These are phyloP conservation scores for Castanea crenata DNA, from an alignment of 306 rosid species.

Conservation along the genomic window DNA sequence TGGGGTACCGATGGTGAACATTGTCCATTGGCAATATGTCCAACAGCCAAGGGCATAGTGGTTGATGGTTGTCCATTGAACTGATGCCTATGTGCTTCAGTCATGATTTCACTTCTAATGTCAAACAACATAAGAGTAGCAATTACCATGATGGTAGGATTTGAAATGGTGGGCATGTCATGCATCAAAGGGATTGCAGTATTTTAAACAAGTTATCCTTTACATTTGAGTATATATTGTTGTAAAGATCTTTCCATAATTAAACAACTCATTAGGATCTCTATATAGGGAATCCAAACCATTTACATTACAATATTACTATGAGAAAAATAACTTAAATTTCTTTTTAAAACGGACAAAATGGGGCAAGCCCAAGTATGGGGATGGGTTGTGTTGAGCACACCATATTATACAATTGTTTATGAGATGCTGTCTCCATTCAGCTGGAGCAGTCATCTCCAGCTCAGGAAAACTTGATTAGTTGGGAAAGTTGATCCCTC, in stretches of 20 bases:
- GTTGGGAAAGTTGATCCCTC: too few species aligned
- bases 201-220: background rate
- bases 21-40: constrained; percentile 65
- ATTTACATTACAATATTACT: too few species aligned
- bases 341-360: too few species aligned
- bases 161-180: background rate
- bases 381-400: too few species aligned
- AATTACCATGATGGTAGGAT: constrained; percentile 7
- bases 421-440: too few species aligned
- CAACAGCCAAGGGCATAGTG: constrained; percentile 62
- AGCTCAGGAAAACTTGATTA: too few species aligned
- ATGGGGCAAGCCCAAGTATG: too few species aligned
- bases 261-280: too few species aligned
- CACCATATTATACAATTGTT: too few species aligned
- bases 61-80: constrained; percentile 52
- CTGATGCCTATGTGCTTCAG: constrained; percentile 8
- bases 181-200: background rate
- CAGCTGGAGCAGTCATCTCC: too few species aligned
- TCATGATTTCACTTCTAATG: background rate
- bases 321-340: too few species aligned
- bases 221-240: background rate
- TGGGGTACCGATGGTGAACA: constrained; percentile 80
- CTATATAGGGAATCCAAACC: too few species aligned
- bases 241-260: background rate
- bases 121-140: background rate